These are phyloP conservation scores for Hirsutella minnesotensis DNA, from an alignment of 2,329 filamentous ascomycete species.

Conservation along the genomic window DNA sequence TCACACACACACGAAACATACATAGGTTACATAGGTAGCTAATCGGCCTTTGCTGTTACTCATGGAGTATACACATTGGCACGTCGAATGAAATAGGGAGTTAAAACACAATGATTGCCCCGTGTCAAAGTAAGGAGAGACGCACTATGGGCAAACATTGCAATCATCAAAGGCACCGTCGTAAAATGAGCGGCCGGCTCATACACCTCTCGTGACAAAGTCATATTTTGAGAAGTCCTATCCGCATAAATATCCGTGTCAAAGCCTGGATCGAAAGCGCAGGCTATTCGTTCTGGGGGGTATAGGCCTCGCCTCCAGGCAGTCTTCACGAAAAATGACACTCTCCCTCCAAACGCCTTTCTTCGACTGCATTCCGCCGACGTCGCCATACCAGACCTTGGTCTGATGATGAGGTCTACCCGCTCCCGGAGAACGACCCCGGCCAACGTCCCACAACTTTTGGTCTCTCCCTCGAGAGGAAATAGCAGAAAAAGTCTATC, in stretches of 20 bases:
- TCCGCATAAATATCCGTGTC: constrained; percentile 19
- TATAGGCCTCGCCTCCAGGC: constrained; percentile 27
- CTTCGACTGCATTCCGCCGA: constrained; percentile 15
- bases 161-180: too few relatives aligned
- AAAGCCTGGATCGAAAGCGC: constrained; percentile 18
- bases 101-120: too few relatives aligned
- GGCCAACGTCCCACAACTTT: constrained; percentile 20
- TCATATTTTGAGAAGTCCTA: constrained; percentile 22
- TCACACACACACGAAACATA: too few relatives aligned
- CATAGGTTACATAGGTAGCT: too few relatives aligned
- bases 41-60: too few relatives aligned
- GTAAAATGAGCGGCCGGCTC: too few relatives aligned
- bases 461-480: constrained; percentile 21
- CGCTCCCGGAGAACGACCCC: constrained; percentile 6
- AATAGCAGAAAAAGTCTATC: constrained; percentile 29
- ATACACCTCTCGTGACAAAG: neutral
- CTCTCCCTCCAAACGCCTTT: constrained; percentile 28
- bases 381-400: constrained; percentile 1
- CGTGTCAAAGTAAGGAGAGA: too few relatives aligned
- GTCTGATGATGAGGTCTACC: constrained; percentile 2
- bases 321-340: constrained; percentile 24
- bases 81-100: too few relatives aligned
- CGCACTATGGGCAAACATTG: too few relatives aligned
- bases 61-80: too few relatives aligned
- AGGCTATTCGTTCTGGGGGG: constrained; percentile 22